These are phyloP conservation scores for Ulota crispa DNA, from an alignment of 225 moss, liverwort and hornwort genomes.

Conservation along the genomic window DNA sequence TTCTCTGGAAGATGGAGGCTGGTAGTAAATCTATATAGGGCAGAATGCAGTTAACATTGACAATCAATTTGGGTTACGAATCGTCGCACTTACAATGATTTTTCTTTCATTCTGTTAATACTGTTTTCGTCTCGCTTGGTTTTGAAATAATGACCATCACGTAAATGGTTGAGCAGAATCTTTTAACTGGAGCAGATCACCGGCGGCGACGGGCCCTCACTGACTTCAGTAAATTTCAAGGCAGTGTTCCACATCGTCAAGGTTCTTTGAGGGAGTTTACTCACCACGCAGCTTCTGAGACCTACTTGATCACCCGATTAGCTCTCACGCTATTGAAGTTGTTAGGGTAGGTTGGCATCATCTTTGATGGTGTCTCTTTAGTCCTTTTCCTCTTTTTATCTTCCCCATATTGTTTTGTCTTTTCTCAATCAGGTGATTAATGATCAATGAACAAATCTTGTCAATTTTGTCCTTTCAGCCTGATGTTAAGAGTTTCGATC, in stretches of 20 bases:
- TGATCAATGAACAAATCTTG: background rate
- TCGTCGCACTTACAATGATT: background rate
- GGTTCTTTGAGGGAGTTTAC: slow-evolving; percentile 70
- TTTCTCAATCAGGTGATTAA: background rate
- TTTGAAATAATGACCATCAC: slow-evolving; percentile 14
- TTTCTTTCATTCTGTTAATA: background rate
- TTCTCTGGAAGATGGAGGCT: background rate
- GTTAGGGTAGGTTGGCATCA: slow-evolving; percentile 58
- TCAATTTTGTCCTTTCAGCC: background rate
- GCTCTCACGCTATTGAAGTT: slow-evolving; percentile 66
- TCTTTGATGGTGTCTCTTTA: background rate
- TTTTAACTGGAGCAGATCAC: slow-evolving; percentile 37
- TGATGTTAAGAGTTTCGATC: background rate
- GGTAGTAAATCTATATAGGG: background rate
- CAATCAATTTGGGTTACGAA: background rate
- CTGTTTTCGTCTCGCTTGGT: background rate
- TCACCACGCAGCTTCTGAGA: slow-evolving; percentile 68
- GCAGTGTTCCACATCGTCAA: slow-evolving; percentile 38
- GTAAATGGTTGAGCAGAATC: slow-evolving; percentile 33
- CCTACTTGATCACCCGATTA: slow-evolving; percentile 68
- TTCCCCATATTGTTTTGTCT: background rate
- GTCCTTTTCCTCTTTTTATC: background rate
- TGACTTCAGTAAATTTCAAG: slow-evolving; percentile 25
- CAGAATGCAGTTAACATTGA: background rate
- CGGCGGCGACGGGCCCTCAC: slow-evolving; percentile 39